Conservation (phyloP, 176 grass and related monocot species). For the Puccinellia tenuiflora region DNA sequence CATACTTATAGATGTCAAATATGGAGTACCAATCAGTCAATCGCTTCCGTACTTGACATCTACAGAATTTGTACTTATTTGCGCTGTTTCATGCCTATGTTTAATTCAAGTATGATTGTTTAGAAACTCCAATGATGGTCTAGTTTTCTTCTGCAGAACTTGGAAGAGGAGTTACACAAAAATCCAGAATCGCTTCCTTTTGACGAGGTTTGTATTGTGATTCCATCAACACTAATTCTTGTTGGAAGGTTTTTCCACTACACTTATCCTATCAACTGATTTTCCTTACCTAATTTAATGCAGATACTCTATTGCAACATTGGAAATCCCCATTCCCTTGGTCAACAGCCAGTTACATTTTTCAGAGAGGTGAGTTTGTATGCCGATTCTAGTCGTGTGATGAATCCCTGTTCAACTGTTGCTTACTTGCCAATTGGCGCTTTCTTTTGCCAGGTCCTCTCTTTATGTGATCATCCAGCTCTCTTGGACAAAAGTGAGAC, state of each 20-base stretch:
- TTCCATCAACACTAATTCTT: background rate
- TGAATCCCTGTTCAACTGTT: conserved; percentile 22
- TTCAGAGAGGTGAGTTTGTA: conserved; percentile 73
- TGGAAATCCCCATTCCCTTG: conserved; percentile 92
- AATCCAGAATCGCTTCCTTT: conserved; percentile 89
- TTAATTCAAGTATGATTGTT: background rate
- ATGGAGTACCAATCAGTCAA: background rate
- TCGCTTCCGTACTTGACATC: background rate
- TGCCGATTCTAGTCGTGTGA: background rate
- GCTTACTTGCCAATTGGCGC: conserved; percentile 21
- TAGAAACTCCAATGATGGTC: conserved; percentile 13
- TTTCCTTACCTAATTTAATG: conserved; percentile 21
- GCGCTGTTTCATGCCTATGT: background rate
- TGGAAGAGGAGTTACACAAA: conserved; percentile 70
- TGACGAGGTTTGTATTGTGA: conserved; percentile 57
- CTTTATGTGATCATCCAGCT: conserved; percentile 67
- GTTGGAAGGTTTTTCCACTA: background rate
- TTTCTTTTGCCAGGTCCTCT: conserved; percentile 61
- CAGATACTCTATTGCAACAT: conserved; percentile 95
- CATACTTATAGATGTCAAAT: background rate
- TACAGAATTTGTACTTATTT: background rate
- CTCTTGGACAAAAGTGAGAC: conserved; percentile 88
- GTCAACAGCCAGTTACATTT: conserved; percentile 89
- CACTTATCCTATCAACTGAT: background rate
- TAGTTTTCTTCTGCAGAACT: conserved; percentile 51